Base-by-base conservation (phyloP, 2,329 filamentous ascomycete genomes). In the Claviceps digitariae region DNA sequence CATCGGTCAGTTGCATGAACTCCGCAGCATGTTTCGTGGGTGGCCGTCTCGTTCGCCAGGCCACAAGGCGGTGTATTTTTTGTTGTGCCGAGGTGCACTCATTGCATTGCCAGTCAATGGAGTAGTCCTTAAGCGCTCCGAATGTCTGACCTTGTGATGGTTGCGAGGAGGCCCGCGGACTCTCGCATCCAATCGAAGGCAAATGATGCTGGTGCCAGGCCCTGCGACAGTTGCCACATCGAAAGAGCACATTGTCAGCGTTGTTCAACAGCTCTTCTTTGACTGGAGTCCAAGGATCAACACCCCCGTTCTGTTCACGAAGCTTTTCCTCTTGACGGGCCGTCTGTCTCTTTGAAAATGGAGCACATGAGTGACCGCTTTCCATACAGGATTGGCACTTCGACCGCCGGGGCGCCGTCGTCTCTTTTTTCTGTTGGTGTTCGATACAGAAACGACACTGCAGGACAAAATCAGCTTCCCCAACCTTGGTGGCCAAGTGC, bases 391-490 rank as follows among this genome's bases (percentile, higher is more conserved):
- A 72, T 56, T 86, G 80, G 62, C 94, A 98, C 47, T 72, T 72
- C 54, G 83, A 81, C 47, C 89, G 77, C 56, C 82, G 76, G 0
- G 93, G 90, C 1, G 84, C 82, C 20, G 73, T 75, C 0, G 62
- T 57, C 58, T 96, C 88, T 61, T 86, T 90, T 63, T 82, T 82
- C 56, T 74, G 72, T 47, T 82, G 76, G 21, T 77, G 64, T 3
- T 84, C 84, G 57, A 97, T 77, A 65, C 93, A 98, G 54, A 83
- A 86, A 58, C 83, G 84, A 69, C 93, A 98, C 65, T 98, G 93
- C 41, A 98, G 72, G 17, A 98, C 83, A 60, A 95, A 97, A 40
- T 84, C 69, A 2, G 84, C 81, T 1, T 84, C 74, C 2, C 75
- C 83, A 51, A 96, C 69, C 66, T 97, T 98, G 25, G 90, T 97